Percentiles rank a stretch among this genome's conserved stretches.
Evolutionary conservation across 2,329 filamentous ascomycete species (phyloP).

Genomic region (Calonectria leucothoes): DNA sequence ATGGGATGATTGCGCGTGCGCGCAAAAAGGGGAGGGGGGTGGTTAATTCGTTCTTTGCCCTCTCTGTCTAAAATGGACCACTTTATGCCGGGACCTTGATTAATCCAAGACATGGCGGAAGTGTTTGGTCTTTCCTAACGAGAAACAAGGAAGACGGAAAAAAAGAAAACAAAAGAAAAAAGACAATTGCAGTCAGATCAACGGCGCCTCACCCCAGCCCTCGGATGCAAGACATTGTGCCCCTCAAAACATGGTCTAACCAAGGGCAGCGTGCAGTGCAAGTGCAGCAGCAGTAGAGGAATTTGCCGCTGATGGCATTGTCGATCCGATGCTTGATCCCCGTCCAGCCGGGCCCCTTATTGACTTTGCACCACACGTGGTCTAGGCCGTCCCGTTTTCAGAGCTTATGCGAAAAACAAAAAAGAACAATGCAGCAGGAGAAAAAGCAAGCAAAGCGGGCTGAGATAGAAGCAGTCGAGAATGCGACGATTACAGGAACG

Average conservation of each 20-base stretch:
- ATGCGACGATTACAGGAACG: not conserved
- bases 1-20: not conserved
- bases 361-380: conserved; percentile 25
- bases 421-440: no score
- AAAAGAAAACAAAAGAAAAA: not conserved
- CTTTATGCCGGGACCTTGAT: not conserved
- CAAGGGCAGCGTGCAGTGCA: not conserved
- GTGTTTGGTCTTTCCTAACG: not conserved
- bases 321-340: conserved; percentile 4
- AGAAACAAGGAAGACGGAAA: not conserved
- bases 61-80: not conserved
- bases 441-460: not conserved
- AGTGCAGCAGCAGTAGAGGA: no score
- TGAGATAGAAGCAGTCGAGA: not conserved
- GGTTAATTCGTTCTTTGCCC: not conserved
- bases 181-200: not conserved
- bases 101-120: conserved; percentile 5
- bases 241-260: not conserved
- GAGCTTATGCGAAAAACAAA: conserved; percentile 5
- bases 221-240: conserved; percentile 10
- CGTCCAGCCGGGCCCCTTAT: not conserved
- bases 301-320: conserved; percentile 7
- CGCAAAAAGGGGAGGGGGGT: not conserved
- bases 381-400: conserved; percentile 12
- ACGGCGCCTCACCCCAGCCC: not conserved